Conservation (phyloP, 2,329 filamentous ascomycete genomes). For the Cladobotryum protrusum region DNA sequence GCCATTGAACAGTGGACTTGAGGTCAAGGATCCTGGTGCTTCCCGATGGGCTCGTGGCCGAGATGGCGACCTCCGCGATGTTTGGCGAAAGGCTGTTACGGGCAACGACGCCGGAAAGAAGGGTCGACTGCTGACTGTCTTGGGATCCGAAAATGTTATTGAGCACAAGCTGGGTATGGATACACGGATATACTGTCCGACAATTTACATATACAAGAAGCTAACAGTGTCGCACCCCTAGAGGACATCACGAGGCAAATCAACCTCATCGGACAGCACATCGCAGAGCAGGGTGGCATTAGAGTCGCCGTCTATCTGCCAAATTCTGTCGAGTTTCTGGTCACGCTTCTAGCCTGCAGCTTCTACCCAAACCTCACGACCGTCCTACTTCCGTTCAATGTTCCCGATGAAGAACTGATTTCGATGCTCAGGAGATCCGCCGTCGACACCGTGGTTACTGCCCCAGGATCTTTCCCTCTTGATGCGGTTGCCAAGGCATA, state of each 20-base stretch:
- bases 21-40: conserved; percentile 72
- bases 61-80: conserved; percentile 83
- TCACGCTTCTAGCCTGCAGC: conserved; percentile 76
- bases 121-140: conserved; percentile 70
- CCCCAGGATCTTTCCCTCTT: conserved; percentile 81
- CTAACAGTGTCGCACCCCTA: conserved; percentile 20
- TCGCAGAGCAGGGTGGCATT: conserved; percentile 63
- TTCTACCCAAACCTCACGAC: conserved; percentile 77
- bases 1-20: conserved; percentile 68
- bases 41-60: conserved; percentile 79
- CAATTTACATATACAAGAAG: not conserved
- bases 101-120: conserved; percentile 60
- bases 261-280: conserved; percentile 74
- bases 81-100: conserved; percentile 71
- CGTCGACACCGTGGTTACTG: conserved; percentile 76
- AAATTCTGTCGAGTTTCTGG: conserved; percentile 85
- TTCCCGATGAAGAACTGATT: conserved; percentile 61
- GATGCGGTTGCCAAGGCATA: conserved; percentile 64
- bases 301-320: conserved; percentile 85
- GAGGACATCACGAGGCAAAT: conserved; percentile 78
- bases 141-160: conserved; percentile 66
- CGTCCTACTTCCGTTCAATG: conserved; percentile 79
- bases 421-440: conserved; percentile 66
- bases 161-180: conserved; percentile 60
- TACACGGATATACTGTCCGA: not conserved